Conservation (phyloP, 2,329 filamentous ascomycete species). For the Botrytis galanthina region DNA sequence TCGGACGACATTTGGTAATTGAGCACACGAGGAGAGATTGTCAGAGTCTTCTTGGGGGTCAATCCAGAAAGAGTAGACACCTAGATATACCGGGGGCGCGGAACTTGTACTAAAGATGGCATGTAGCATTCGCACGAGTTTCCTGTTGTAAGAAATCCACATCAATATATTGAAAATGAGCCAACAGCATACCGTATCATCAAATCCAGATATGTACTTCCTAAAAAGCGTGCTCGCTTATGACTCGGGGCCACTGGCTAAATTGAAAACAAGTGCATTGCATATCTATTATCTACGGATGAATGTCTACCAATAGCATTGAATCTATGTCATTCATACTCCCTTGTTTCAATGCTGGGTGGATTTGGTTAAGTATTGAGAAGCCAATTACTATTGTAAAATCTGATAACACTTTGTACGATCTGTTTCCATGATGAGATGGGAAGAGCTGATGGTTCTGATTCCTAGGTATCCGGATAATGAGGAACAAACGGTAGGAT, state of each 20-base stretch:
- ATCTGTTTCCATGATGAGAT: neutral
- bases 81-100: neutral
- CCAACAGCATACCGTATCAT: neutral
- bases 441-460: neutral
- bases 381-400: neutral
- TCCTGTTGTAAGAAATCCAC: neutral
- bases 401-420: neutral
- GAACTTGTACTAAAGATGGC: neutral
- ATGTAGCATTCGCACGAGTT: neutral
- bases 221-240: neutral
- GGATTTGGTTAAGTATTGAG: neutral
- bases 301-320: neutral
- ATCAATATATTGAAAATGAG: neutral
- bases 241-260: slow-evolving; percentile 4
- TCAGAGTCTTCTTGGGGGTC: neutral
- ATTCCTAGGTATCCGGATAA: neutral
- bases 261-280: neutral
- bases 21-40: neutral
- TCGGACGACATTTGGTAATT: neutral
- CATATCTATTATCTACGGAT: neutral
- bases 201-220: neutral
- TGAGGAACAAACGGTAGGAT: neutral
- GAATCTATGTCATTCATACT: neutral
- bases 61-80: neutral
- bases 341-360: neutral